Evolutionary conservation across 2,329 filamentous ascomycete species (phyloP), one percentile per base, ranked within the genome.

Genomic region (Fusarium keratoplasticum): DNA sequence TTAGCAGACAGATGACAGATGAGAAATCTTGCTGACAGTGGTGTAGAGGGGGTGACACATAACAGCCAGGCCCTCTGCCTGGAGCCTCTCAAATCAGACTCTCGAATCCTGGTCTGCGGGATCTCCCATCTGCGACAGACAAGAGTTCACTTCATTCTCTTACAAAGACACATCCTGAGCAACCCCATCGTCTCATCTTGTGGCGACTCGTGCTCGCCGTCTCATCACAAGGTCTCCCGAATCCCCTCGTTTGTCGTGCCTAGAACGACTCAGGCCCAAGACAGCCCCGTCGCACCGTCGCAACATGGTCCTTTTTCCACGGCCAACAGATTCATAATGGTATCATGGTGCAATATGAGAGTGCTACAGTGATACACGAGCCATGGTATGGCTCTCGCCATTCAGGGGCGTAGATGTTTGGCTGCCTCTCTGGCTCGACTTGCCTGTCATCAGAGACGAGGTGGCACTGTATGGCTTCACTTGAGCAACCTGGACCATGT

Each of bases 101-200:
- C 5, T 25, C 8, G 31, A 25, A 38, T 58, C 16, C 31, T 59
- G 35, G 22, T 40, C 35, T 29, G 35, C 44, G 58, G 18, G 14
- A 60, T 44, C 58, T 22, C 6, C 25, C 8, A 44, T 14, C 58
- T 22, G n/a, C 27, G 10, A 44, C 27, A 60, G 8, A 42, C 58
- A n/a, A 61, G 59, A 61, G 3, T 14, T 20, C 40, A 11, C 16
- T 16, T 59, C 27, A 8, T 13, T 54, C 33, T n/a, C n/a, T 35
- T 20, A 11, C 10, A 31, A 27, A 47, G 27, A 42, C 22, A 71
- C 27, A 38, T 22, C 33, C 42, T 72, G 64, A 58, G 31, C 14
- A 61, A 74, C 71, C 58, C 31, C 25, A 44, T 22, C 42, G 64
- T 65, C 64, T 64, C 68, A 64, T 54, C 47, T 13, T 38, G 44